Conservation (phyloP, 192 early-diverging fungal genomes). For the Podila epicladia region DNA sequence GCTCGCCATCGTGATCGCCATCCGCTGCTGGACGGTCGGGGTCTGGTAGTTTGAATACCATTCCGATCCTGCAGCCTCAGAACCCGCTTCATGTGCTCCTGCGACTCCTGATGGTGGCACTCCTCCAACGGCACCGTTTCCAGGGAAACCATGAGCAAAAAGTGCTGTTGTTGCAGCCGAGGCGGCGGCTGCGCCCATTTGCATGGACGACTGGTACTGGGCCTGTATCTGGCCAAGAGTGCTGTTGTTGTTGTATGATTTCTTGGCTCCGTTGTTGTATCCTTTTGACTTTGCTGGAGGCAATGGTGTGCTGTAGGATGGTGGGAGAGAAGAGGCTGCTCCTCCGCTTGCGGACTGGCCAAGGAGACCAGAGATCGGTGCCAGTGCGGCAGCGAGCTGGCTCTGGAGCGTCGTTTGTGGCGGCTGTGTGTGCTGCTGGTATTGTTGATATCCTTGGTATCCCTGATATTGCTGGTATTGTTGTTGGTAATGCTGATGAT, state of each 20-base stretch:
- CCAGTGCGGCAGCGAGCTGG: neutral
- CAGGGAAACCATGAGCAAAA: conserved; percentile 9
- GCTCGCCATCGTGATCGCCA: conserved; percentile 25
- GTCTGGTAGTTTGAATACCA: conserved; percentile 39
- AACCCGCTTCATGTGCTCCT: neutral
- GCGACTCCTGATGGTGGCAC: neutral
- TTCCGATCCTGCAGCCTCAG: neutral
- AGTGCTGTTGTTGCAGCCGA: conserved; percentile 36
- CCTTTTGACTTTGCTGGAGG: conserved; percentile 7
- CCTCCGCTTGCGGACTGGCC: neutral
- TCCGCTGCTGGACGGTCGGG: conserved; percentile 13
- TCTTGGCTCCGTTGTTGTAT: conserved; percentile 4
- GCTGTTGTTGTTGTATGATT: neutral
- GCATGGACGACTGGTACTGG: conserved; percentile 38
- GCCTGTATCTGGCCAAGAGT: conserved; percentile 30
- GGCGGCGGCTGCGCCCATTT: conserved; percentile 40
- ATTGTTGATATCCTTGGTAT: conserved; percentile 13
- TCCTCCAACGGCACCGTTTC: neutral
- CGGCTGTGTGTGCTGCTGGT: conserved; percentile 6
- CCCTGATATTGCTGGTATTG: conserved; percentile 15
- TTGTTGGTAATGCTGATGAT: conserved; percentile 13
- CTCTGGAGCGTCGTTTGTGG: neutral
- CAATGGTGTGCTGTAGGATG: conserved; percentile 35
- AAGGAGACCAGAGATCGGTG: conserved; percentile 1
- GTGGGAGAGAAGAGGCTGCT: conserved; percentile 12